phyloP scores from a whole-genome alignment of 306 rosid species.

The Canavalia gladiata region DNA sequence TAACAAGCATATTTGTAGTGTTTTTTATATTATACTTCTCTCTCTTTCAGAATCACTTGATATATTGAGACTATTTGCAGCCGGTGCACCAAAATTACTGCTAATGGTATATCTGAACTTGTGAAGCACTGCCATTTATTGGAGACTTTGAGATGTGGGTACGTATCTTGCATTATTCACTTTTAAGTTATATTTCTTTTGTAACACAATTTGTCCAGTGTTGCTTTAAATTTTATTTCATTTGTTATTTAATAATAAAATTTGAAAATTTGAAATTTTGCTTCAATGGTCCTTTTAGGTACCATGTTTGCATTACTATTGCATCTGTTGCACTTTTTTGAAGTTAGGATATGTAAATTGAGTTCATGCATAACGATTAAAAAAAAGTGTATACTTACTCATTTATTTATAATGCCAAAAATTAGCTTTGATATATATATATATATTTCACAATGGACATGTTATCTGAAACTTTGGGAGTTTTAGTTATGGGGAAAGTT shows the following conservation, averaged over 20 bases:
- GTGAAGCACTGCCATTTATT: slow-evolving; percentile 75
- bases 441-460: neutral
- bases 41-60: slow-evolving; percentile 54
- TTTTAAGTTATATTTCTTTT: slow-evolving; percentile 29
- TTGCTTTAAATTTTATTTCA: slow-evolving; percentile 27
- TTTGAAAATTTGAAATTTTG: slow-evolving; percentile 28
- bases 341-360: slow-evolving; percentile 2
- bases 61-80: slow-evolving; percentile 68
- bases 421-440: slow-evolving; percentile 18
- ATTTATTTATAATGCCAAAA: slow-evolving; percentile 18
- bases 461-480: slow-evolving; percentile 10
- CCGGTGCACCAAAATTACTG: slow-evolving; percentile 73
- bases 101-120: slow-evolving; percentile 75
- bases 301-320: slow-evolving; percentile 18
- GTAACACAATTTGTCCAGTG: neutral
- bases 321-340: slow-evolving; percentile 12
- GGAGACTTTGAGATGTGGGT: slow-evolving; percentile 97
- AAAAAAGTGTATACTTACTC: slow-evolving; percentile 2
- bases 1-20: slow-evolving; percentile 29
- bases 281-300: slow-evolving; percentile 29
- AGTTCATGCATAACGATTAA: slow-evolving; percentile 7
- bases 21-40: slow-evolving; percentile 43
- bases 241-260: neutral
- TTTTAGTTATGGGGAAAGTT: slow-evolving; percentile 1
- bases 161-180: slow-evolving; percentile 37